Evolutionary conservation across 257 asterid genomes (phyloP).

Genomic region (Solanum acaule): DNA sequence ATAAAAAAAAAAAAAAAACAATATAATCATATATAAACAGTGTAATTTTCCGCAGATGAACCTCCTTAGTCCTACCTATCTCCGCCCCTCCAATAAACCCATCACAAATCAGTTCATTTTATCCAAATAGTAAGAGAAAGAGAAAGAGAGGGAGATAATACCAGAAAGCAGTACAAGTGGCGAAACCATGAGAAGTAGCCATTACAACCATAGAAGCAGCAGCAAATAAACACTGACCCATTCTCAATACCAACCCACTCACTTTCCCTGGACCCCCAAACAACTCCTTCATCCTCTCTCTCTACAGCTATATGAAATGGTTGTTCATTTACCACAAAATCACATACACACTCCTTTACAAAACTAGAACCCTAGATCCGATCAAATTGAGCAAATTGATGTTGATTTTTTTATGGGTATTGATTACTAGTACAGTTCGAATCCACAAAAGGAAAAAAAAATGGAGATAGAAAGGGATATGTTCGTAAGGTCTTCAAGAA

Average conservation of each 20-base stretch:
- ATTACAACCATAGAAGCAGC: constrained; percentile 56
- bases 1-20: too few relatives aligned
- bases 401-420: neutral
- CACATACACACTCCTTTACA: neutral
- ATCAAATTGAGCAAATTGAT: neutral
- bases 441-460: neutral
- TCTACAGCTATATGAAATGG: neutral
- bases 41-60: rapidly evolving
- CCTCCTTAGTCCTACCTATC: neutral
- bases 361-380: neutral
- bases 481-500: neutral
- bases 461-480: neutral
- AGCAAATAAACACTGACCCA: constrained; percentile 54
- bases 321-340: neutral
- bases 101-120: neutral
- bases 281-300: constrained; percentile 54
- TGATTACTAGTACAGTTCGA: neutral
- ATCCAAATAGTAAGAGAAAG: neutral
- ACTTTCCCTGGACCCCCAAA: constrained; percentile 83
- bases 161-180: constrained; percentile 81
- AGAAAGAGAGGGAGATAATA: neutral
- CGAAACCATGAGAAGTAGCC: constrained; percentile 86
- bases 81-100: neutral
- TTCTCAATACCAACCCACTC: constrained; percentile 62
- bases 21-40: neutral